Evolutionary conservation across 495 filamentous ascomycete genomes (phyloP).

Genomic region (Antarctomyces pellizariae): DNA sequence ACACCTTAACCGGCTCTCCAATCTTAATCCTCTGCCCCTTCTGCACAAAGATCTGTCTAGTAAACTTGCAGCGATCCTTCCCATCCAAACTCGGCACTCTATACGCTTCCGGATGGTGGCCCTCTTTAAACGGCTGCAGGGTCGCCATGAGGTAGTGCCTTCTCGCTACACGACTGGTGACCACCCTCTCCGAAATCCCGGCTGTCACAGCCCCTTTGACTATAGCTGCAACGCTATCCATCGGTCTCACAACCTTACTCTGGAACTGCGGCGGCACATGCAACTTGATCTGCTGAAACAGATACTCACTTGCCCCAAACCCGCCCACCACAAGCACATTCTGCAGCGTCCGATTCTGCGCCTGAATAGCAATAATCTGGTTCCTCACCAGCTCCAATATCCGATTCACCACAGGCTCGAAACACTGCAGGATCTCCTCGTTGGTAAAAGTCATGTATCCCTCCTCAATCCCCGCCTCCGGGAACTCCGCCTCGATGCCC

Average conservation of each 20-base stretch:
- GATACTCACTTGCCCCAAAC: constrained; percentile 53
- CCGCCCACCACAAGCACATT: constrained; percentile 55
- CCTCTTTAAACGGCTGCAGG: constrained; percentile 94
- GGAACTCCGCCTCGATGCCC: constrained; percentile 55
- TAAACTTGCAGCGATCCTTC: constrained; percentile 97
- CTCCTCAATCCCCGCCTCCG: constrained; percentile 53
- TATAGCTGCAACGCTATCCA: constrained; percentile 57
- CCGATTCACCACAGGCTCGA: constrained; percentile 52
- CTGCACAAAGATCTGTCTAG: constrained; percentile 93
- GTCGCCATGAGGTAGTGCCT: constrained; percentile 99
- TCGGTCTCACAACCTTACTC: constrained; percentile 51
- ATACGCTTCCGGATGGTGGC: constrained; percentile 94
- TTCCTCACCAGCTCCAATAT: constrained; percentile 52
- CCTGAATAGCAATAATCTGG: constrained; percentile 59
- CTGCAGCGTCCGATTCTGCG: constrained; percentile 45
- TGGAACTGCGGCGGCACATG: constrained; percentile 62
- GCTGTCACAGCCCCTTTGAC: constrained; percentile 61
- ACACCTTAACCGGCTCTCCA: constrained; percentile 95
- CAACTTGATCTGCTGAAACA: constrained; percentile 66
- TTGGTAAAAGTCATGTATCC: constrained; percentile 70
- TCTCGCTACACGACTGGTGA: constrained; percentile 93
- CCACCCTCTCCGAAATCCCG: constrained; percentile 87
- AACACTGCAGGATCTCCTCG: constrained; percentile 58
- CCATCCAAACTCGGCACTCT: constrained; percentile 90
- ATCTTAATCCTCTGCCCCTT: constrained; percentile 98